phyloP scores from a whole-genome alignment of 345 rosid species.

The Gossypium rotundifolium region DNA sequence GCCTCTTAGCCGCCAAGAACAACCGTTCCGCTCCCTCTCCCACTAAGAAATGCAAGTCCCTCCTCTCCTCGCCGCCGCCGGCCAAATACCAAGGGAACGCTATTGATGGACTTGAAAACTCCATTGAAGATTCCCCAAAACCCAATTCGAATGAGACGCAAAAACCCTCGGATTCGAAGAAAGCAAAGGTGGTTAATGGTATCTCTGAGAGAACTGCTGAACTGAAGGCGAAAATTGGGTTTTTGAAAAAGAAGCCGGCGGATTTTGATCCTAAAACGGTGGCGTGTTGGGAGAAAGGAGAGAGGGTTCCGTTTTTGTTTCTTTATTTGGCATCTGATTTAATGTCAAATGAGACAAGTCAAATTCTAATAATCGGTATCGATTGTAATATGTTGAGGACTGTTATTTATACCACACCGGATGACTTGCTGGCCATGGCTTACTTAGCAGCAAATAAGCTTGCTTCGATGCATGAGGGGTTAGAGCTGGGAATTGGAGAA shows the following conservation, averaged over 20 bases:
- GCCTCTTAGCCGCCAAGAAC: constrained; percentile 40
- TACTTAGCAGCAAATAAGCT: constrained; percentile 69
- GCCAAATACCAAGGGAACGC: constrained; percentile 9
- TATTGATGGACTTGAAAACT: neutral
- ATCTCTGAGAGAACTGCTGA: constrained; percentile 29
- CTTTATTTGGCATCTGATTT: constrained; percentile 59
- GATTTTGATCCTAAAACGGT: constrained; percentile 54
- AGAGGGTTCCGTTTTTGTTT: constrained; percentile 77
- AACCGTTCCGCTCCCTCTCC: constrained; percentile 30
- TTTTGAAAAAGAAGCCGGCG: constrained; percentile 57
- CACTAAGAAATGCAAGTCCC: constrained; percentile 41
- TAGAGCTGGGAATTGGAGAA: constrained; percentile 87
- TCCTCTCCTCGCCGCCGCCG: neutral
- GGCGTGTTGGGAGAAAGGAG: constrained; percentile 62
- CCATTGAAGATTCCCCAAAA: constrained; percentile 13
- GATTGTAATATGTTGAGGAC: constrained; percentile 78
- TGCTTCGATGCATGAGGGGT: constrained; percentile 88
- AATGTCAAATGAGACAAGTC: constrained; percentile 59
- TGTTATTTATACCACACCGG: constrained; percentile 67
- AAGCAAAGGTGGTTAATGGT: constrained; percentile 25
- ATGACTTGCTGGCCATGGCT: constrained; percentile 61
- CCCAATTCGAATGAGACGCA: constrained; percentile 20
- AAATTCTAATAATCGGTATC: constrained; percentile 77
- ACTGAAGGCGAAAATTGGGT: constrained; percentile 50
- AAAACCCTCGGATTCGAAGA: constrained; percentile 9